Evolutionary conservation across 2,329 filamentous ascomycete genomes (phyloP).

Genomic region (Dryadomyces sulphureus): DNA sequence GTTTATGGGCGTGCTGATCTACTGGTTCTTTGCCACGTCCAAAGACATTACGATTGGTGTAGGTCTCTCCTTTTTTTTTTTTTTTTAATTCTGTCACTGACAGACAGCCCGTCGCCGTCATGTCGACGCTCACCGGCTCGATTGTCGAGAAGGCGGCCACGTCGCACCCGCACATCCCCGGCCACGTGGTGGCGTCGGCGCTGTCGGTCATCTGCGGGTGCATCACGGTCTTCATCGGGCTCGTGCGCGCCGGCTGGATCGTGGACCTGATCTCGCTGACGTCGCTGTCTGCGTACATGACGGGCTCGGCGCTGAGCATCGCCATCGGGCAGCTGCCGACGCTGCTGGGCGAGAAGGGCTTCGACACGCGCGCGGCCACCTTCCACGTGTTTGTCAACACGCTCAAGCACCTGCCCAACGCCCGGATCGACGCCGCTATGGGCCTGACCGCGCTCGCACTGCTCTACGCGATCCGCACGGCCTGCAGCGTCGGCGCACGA

Average conservation of each 20-base stretch:
- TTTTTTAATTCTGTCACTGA: not conserved
- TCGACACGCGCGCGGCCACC: slow-evolving; percentile 50
- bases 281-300: slow-evolving; percentile 92
- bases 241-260: slow-evolving; percentile 73
- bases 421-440: slow-evolving; percentile 69
- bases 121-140: slow-evolving; percentile 80
- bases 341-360: slow-evolving; percentile 63
- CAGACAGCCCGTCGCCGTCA: slow-evolving; percentile 61
- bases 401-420: slow-evolving; percentile 52
- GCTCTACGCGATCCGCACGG: slow-evolving; percentile 60
- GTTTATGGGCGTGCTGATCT: slow-evolving; percentile 87
- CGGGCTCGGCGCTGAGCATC: slow-evolving; percentile 84
- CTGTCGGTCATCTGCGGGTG: slow-evolving; percentile 64
- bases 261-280: slow-evolving; percentile 87
- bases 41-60: slow-evolving; percentile 97
- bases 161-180: slow-evolving; percentile 39
- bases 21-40: slow-evolving; percentile 97
- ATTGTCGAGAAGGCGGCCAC: slow-evolving; percentile 52
- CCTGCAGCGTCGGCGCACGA: slow-evolving; percentile 51
- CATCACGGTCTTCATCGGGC: slow-evolving; percentile 65
- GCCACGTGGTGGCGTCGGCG: slow-evolving; percentile 59
- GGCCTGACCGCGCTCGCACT: slow-evolving; percentile 68
- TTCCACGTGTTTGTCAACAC: slow-evolving; percentile 76
- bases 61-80: slow-evolving; percentile 8
- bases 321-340: slow-evolving; percentile 67